These are phyloP conservation scores for Suhomyces emberorum DNA, from an alignment of 805 yeast genomes.

Conservation along the genomic window DNA sequence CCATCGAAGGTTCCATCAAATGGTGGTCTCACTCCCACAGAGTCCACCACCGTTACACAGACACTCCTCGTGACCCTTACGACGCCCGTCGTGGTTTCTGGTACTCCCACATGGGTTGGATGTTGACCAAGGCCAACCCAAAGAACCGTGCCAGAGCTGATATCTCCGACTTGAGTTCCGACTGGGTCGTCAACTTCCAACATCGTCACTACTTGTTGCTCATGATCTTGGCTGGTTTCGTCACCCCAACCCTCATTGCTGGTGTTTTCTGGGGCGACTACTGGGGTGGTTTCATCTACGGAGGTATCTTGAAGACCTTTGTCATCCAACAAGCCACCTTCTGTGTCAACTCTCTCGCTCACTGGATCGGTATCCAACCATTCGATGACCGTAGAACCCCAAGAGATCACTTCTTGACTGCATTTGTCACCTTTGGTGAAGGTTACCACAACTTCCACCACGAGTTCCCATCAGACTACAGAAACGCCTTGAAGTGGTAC, in stretches of 20 bases:
- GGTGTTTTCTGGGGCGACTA: conserved; percentile 28
- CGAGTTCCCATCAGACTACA: conserved; percentile 85
- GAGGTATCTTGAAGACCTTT: conserved; percentile 67
- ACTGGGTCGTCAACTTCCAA: conserved; percentile 77
- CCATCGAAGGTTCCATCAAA: conserved; percentile 80
- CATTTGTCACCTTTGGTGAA: conserved; percentile 82
- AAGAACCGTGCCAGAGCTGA: conserved; percentile 79
- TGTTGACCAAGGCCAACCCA: conserved; percentile 77
- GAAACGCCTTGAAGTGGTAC: conserved; percentile 85
- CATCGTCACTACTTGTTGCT: conserved; percentile 71
- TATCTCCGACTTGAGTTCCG: conserved; percentile 70
- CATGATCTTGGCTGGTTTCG: conserved; percentile 57
- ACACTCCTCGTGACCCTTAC: conserved; percentile 78
- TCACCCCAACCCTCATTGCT: conserved; percentile 54
- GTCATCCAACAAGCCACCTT: conserved; percentile 81
- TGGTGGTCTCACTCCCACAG: conserved; percentile 90
- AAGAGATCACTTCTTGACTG: conserved; percentile 77
- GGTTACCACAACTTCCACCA: conserved; percentile 91
- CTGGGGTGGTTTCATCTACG: conserved; percentile 76
- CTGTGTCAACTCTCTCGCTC: conserved; percentile 83
- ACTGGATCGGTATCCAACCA: conserved; percentile 83
- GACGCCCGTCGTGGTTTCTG: conserved; percentile 83
- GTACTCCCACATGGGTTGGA: conserved; percentile 86
- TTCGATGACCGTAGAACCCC: conserved; percentile 87
- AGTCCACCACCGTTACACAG: conserved; percentile 84